A percentile compares a stretch with the other conserved stretches of the same genome.
Evolutionary conservation across 2,329 filamentous ascomycete species (phyloP).

Genomic region (Neonectria coccinea): DNA sequence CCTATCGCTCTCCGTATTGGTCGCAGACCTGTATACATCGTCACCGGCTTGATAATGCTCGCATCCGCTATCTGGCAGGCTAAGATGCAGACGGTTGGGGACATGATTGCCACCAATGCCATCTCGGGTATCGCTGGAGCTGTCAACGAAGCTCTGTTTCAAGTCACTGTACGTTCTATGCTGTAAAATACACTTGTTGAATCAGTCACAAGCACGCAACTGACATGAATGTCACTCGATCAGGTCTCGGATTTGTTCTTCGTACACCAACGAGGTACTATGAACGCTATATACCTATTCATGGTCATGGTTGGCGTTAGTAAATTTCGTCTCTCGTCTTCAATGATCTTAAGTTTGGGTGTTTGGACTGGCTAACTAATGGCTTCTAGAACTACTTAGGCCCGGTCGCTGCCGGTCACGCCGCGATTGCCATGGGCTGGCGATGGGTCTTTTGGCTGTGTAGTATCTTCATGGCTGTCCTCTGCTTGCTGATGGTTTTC

Average conservation of each 20-base stretch:
- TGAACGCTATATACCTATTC: constrained; percentile 42
- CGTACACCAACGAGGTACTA: constrained; percentile 46
- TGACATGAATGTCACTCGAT: neutral
- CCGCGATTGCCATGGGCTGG: constrained; percentile 27
- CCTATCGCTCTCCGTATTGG: constrained; percentile 49
- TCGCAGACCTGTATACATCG: constrained; percentile 46
- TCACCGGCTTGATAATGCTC: constrained; percentile 38
- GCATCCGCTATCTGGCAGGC: constrained; percentile 43
- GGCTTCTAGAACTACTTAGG: constrained; percentile 34
- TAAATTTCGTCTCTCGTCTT: neutral
- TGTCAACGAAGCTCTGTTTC: constrained; percentile 52
- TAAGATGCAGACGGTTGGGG: constrained; percentile 34
- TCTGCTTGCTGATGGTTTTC: constrained; percentile 22
- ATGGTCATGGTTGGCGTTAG: constrained; percentile 37
- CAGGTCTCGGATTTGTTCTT: constrained; percentile 48
- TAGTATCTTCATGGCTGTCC: constrained; percentile 19
- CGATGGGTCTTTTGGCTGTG: constrained; percentile 27
- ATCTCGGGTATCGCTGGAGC: constrained; percentile 51
- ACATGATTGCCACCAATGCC: constrained; percentile 41
- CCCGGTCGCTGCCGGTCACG: constrained; percentile 31
- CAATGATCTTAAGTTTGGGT: neutral
- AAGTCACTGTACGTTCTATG: constrained; percentile 47
- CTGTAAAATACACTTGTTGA: too few relatives aligned
- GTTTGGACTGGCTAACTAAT: accelerated
- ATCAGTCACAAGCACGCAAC: too few relatives aligned